phyloP scores from a whole-genome alignment of 768 basidiomycete species.

The Cystofilobasidium bisporidii region DNA sequence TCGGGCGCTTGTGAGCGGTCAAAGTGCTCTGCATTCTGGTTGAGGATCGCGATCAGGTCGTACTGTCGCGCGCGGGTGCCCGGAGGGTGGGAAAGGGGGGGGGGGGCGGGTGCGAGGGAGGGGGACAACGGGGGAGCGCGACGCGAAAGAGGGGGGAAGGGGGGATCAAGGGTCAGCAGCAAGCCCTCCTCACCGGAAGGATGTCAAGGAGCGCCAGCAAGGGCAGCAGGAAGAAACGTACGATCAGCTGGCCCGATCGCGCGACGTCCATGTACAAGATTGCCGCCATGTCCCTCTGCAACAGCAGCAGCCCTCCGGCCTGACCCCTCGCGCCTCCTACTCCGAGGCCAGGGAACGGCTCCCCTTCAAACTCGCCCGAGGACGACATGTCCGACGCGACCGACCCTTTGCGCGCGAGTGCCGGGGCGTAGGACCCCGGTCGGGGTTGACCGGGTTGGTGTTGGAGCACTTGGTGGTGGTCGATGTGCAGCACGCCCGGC shows the following conservation, averaged over 20 bases:
- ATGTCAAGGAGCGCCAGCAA: too few species aligned
- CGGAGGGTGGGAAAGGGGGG: too few species aligned
- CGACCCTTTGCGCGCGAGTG: too few species aligned
- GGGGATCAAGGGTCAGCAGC: neutral
- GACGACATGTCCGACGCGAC: too few species aligned
- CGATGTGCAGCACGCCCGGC: too few species aligned
- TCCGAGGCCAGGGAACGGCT: too few species aligned
- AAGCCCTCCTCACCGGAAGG: neutral
- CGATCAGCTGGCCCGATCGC: neutral
- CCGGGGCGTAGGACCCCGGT: too few species aligned
- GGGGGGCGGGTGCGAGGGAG: too few species aligned
- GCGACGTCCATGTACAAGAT: neutral
- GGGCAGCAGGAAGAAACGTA: neutral
- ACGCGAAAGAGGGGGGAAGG: neutral
- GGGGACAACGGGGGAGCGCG: neutral
- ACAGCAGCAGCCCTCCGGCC: neutral
- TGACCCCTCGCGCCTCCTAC: neutral
- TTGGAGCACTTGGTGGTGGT: too few species aligned
- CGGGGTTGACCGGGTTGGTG: too few species aligned
- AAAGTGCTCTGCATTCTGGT: neutral
- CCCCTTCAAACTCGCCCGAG: too few species aligned
- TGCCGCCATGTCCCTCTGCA: neutral
- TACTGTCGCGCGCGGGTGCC: too few species aligned
- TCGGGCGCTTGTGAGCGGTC: neutral
- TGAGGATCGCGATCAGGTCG: slow-evolving; percentile 1